phyloP scores from a whole-genome alignment of 441 rosid species.

The Daphne laureola region DNA sequence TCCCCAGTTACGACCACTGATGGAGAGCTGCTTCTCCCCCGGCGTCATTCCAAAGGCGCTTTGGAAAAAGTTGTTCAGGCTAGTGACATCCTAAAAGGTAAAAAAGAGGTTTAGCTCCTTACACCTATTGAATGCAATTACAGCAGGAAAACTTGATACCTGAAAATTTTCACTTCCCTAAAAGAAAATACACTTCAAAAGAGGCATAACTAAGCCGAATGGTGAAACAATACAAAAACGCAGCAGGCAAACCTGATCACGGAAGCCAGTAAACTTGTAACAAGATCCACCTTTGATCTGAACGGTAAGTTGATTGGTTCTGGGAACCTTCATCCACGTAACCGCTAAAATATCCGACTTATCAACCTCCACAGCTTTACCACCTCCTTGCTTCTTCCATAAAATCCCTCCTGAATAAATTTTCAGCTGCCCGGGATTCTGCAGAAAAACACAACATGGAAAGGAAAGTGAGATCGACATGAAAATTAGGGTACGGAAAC shows the following conservation, averaged over 20 bases:
- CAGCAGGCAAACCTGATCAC: slow-evolving; percentile 55
- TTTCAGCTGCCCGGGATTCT: slow-evolving; percentile 88
- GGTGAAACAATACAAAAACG: too few species aligned
- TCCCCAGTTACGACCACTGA: slow-evolving; percentile 94
- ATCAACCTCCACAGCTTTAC: slow-evolving; percentile 90
- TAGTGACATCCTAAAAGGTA: slow-evolving; percentile 57
- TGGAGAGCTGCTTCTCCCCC: slow-evolving; percentile 91
- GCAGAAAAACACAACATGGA: slow-evolving; percentile 17
- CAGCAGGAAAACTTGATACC: too few species aligned
- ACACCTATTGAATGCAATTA: too few species aligned
- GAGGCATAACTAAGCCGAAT: too few species aligned
- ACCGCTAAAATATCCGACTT: slow-evolving; percentile 63
- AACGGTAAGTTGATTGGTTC: slow-evolving; percentile 72
- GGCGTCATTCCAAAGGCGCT: slow-evolving; percentile 56
- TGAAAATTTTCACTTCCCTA: too few species aligned
- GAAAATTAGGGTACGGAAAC: slow-evolving; percentile 19
- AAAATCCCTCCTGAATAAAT: slow-evolving; percentile 62
- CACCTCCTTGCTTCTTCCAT: slow-evolving; percentile 99
- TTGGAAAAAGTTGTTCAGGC: slow-evolving; percentile 70
- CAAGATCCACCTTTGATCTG: slow-evolving; percentile 64
- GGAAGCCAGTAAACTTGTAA: slow-evolving; percentile 84
- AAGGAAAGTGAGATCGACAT: not conserved
- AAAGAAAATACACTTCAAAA: too few species aligned
- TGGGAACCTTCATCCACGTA: slow-evolving; percentile 88
- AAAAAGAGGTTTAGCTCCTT: slow-evolving; percentile 1